Percentiles rank a stretch among this genome's conserved stretches.
phyloP scores from a whole-genome alignment of 441 rosid genomes.

The Eutrema salsugineum region DNA sequence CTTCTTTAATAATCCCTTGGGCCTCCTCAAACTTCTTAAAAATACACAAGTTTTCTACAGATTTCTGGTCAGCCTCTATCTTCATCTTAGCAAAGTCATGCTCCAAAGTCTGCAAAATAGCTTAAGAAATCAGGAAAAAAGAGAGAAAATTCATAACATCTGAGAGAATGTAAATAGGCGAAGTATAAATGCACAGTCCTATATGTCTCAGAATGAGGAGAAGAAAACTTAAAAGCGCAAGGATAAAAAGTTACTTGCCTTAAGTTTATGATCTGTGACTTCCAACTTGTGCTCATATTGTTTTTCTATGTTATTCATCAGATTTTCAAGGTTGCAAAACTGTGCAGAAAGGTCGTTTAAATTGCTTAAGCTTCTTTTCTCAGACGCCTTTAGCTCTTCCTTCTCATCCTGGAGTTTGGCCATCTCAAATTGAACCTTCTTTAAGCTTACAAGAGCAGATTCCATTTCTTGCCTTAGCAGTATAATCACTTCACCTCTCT shows the following conservation, averaged over 20 bases:
- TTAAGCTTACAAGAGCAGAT: constrained; percentile 77
- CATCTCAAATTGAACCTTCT: constrained; percentile 76
- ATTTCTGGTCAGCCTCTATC: constrained; percentile 58
- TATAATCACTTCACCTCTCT: constrained; percentile 56
- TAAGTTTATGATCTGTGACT: constrained; percentile 47
- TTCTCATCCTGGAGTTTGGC: constrained; percentile 58
- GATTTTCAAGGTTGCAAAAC: constrained; percentile 49
- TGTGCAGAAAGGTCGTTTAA: constrained; percentile 49
- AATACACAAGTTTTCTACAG: constrained; percentile 66
- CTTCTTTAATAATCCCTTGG: constrained; percentile 79
- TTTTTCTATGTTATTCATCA: constrained; percentile 50
- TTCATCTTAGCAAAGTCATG: constrained; percentile 72
- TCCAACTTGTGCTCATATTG: constrained; percentile 47
- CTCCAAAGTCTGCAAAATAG: constrained; percentile 64
- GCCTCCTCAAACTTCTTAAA: constrained; percentile 93
- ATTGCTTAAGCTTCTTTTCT: constrained; percentile 51
- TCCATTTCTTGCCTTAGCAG: constrained; percentile 81
- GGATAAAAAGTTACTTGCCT: constrained; percentile 23
- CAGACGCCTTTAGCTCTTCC: constrained; percentile 54
- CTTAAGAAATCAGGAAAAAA: background rate
- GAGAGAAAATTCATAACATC: background rate
- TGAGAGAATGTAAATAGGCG: background rate
- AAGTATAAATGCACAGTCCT: background rate
- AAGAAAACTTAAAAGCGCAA: background rate
- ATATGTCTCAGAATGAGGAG: background rate